Conservation (phyloP, 1,139 yeast species). For the Taphrina flavorubra region DNA sequence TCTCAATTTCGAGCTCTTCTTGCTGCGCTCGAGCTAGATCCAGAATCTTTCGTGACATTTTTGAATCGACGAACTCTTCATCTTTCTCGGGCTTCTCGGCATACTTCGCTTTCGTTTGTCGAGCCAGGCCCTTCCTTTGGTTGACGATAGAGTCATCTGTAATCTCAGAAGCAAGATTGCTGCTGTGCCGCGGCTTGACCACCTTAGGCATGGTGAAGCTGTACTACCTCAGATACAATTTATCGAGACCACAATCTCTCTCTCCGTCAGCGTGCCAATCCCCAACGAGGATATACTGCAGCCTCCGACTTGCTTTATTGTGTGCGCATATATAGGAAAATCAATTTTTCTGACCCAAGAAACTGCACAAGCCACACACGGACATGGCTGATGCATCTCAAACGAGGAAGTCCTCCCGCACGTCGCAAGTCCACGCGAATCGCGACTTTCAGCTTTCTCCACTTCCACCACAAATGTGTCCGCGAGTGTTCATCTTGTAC, state of each 20-base stretch:
- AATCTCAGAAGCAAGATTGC: conserved; percentile 34
- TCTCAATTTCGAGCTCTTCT: conserved; percentile 75
- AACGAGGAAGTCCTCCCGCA: not conserved
- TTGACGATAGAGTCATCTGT: conserved; percentile 27
- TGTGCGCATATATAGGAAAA: not conserved
- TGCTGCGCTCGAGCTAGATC: conserved; percentile 91
- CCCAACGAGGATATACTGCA: no score
- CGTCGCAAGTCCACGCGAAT: not conserved
- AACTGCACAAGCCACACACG: conserved; percentile 18
- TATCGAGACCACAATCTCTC: no score
- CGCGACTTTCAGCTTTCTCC: not conserved
- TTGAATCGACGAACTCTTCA: conserved; percentile 77
- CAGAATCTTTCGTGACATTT: conserved; percentile 80
- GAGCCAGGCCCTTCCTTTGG: conserved; percentile 17
- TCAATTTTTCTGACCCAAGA: not conserved
- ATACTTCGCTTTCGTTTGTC: conserved; percentile 43
- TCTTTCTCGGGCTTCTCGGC: conserved; percentile 52
- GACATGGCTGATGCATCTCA: conserved; percentile 9
- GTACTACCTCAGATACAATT: no score
- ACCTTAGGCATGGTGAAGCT: conserved; percentile 25
- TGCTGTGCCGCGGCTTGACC: conserved; percentile 29
- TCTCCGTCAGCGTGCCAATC: no score
- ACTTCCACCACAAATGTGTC: not conserved
- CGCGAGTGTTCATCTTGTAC: no score
- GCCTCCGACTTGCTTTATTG: not conserved